A percentile compares a stretch with the other conserved stretches of the same genome.
Evolutionary conservation across 345 rosid species (phyloP).

Genomic region (Corymbia maculata): DNA sequence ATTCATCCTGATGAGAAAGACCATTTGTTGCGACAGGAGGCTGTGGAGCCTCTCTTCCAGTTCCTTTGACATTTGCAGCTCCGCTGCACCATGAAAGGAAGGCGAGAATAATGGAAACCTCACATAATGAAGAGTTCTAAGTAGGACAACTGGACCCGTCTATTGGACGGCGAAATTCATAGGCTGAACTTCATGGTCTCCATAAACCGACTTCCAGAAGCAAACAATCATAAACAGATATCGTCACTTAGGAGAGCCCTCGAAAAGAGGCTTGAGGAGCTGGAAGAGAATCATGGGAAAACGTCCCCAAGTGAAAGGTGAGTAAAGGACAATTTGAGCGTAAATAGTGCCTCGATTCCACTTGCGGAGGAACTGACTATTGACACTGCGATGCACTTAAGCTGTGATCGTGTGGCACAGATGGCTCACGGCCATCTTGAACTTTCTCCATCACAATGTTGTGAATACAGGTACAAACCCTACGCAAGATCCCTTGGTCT

Average conservation of each 20-base stretch:
- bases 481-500: too few species aligned
- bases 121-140: background rate
- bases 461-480: too few species aligned
- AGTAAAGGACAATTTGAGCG: too few species aligned
- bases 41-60: background rate
- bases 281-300: too few species aligned
- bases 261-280: too few species aligned
- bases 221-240: too few species aligned
- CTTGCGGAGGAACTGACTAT: background rate
- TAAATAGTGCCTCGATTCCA: background rate
- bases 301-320: too few species aligned
- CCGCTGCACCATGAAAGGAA: background rate
- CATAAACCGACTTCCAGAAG: background rate
- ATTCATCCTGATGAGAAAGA: background rate
- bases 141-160: background rate
- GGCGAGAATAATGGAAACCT: background rate
- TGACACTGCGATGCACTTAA: background rate
- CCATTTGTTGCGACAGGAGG: background rate
- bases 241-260: too few species aligned
- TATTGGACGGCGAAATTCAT: background rate
- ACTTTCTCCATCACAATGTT: background rate
- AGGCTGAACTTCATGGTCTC: background rate
- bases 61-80: background rate
- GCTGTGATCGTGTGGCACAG: background rate
- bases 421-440: background rate